Base-by-base conservation (phyloP, 306 rosid species). In the Nissolia schottii region DNA sequence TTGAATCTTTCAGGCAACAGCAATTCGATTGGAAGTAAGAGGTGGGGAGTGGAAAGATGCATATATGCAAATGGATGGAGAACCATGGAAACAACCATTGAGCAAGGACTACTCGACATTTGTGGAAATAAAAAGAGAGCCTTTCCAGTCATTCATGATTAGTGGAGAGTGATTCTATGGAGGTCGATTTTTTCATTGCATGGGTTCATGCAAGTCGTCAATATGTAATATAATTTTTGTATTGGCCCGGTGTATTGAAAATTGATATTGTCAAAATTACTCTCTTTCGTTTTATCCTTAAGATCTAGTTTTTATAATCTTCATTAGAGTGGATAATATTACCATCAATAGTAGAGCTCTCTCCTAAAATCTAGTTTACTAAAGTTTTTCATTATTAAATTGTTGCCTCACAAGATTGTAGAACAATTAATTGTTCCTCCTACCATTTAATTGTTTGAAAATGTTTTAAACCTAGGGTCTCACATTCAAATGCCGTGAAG, bases 21-120 rank as follows among this genome's bases (percentile, higher is more conserved):
- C 96, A 14, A 83, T 95, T 62, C 82, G 96, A 18, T 84, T 91
- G 78, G 99, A 91, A 77, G 66, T 95, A 13, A 89, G 96, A 81
- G 99, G 99, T n/a, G 99, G 96, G 35, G 96, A 91, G 67, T 95
- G 99, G 99, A 88, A 40, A 83, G 76, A 95, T 53, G 89, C 74
- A 0, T 91, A 74, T 65, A 71, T 95, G 86, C 99, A 95, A 80
- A 86, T 95, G 96, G 99, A 95, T 75, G 99, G 99, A 64, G 99
- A 95, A 72, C 99, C 99, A 3, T 95, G 99, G 99, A 91, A 95
- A 77, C 99, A 95, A 77, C 90, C 92, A 28, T 23, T 88, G 89
- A 81, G 66, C 70, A 74, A 84, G 46, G 86, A 89, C 9, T 88
- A 49, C 65, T 91, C 97, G 0, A 91, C 97, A 3, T 80, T 86